Evolutionary conservation across 768 basidiomycete species (phyloP), one percentile per base, ranked within the genome.

Genomic region (Chalciporus piperatus): DNA sequence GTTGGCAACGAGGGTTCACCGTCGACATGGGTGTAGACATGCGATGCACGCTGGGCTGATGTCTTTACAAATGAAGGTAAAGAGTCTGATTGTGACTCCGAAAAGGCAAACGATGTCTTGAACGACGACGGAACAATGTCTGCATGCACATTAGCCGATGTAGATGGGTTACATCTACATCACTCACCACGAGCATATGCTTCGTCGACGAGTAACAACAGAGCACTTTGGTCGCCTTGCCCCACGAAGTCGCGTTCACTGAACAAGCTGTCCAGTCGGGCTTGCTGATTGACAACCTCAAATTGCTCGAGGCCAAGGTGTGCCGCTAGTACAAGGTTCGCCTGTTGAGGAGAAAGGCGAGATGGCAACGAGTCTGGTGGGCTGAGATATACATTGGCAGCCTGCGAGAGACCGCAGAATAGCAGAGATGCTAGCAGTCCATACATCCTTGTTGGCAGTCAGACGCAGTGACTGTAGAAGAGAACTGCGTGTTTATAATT

Each of bases 231-330:
- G 20, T 68, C 45, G 0, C 82, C 85, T 51, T 78, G 65, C 41
- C 80, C 87, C 17, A 89, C 80, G 57, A 90, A 83, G 3, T 66
- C 37, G 40, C 76, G 71, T 43, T 79, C 75, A 33, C 58, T 62
- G 46, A 60, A 55, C 1, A 68, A 10, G 19, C 59, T 46, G 35
- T 55, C 43, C 8, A 62, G 25, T 27, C 62, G 51, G 43, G 59
- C 56, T 25, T 64, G 55, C 46, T 70, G 63, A 52, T 73, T 72
- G 25, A 82, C 65, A 22, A 73, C 69, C 61, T 87, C 84, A 57
- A 84, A 83, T 17, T 69, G 69, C 59, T 89, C 88, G 6, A 89
- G 76, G n/a, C 84, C 82, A 11, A 90, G 77, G 64, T 90, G 87
- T 47, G 78, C 80, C 17, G 86, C 79, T 28, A 91, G 72, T 6